phyloP scores from a whole-genome alignment of 352 stramenopile genomes.

The Pythium scleroteichum region DNA sequence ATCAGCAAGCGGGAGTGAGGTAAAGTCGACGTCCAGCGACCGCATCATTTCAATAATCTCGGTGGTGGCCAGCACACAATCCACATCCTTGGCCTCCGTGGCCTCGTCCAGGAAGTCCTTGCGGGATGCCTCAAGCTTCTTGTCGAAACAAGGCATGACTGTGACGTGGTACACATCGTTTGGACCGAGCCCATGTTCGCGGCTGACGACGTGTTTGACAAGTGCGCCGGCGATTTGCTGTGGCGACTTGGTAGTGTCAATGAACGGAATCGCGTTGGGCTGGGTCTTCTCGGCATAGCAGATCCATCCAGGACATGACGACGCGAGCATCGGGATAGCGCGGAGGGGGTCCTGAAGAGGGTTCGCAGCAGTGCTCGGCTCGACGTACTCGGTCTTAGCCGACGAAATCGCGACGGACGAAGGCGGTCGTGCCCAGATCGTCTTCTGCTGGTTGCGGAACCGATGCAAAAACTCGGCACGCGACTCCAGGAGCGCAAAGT shows the following conservation, averaged over 20 bases:
- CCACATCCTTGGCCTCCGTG: slow-evolving; percentile 86
- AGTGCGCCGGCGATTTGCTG: slow-evolving; percentile 93
- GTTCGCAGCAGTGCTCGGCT: slow-evolving; percentile 47
- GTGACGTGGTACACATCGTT: slow-evolving; percentile 93
- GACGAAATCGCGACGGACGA: slow-evolving; percentile 74
- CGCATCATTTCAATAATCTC: slow-evolving; percentile 79
- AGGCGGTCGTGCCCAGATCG: slow-evolving; percentile 55
- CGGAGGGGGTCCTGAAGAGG: slow-evolving; percentile 62
- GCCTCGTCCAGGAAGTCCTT: slow-evolving; percentile 83
- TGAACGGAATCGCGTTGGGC: slow-evolving; percentile 93
- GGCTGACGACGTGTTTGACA: slow-evolving; percentile 72
- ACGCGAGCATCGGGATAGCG: slow-evolving; percentile 93
- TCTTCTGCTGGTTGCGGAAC: slow-evolving; percentile 79
- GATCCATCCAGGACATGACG: slow-evolving; percentile 96
- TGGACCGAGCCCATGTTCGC: slow-evolving; percentile 50
- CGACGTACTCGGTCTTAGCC: slow-evolving; percentile 65
- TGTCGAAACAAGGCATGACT: slow-evolving; percentile 99
- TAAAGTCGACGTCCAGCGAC: slow-evolving; percentile 62
- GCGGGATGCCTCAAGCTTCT: slow-evolving; percentile 97
- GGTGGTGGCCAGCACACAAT: slow-evolving; percentile 92
- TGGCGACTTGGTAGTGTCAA: slow-evolving; percentile 94
- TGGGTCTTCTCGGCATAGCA: slow-evolving; percentile 98
- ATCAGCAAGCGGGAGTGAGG: slow-evolving; percentile 55
- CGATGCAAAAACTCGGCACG: slow-evolving; percentile 89
- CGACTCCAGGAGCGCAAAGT: slow-evolving; percentile 94